Conservation (phyloP, 1,139 yeast genomes). For the Sugiyamaella japonica region DNA sequence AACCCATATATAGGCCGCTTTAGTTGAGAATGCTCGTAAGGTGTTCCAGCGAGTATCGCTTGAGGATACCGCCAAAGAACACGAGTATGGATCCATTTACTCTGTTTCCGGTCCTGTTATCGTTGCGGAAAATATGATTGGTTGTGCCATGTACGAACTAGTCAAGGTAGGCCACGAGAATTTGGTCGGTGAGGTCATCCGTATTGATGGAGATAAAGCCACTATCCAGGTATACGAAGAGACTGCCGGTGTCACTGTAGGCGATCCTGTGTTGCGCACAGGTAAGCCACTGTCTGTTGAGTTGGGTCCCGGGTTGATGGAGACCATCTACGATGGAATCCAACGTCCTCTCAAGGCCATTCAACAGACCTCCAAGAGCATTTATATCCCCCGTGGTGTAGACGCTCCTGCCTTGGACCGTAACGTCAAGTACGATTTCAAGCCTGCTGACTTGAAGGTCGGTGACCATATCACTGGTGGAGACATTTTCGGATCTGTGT, state of each 20-base stretch:
- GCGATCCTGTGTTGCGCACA: conserved; percentile 96
- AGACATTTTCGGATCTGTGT: conserved; percentile 91
- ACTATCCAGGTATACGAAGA: conserved; percentile 99
- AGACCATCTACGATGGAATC: conserved; percentile 97
- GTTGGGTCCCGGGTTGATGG: conserved; percentile 98
- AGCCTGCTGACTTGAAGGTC: conserved; percentile 72
- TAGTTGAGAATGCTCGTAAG: conserved; percentile 94
- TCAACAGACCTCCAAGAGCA: conserved; percentile 80
- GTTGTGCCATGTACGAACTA: conserved; percentile 98
- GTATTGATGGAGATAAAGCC: conserved; percentile 94
- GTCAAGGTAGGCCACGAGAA: conserved; percentile 95
- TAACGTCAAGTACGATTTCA: conserved; percentile 78
- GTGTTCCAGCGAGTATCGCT: conserved; percentile 83
- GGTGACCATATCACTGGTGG: conserved; percentile 99
- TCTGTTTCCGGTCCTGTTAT: conserved; percentile 98
- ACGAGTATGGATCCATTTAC: conserved; percentile 78
- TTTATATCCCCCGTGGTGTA: conserved; percentile 97
- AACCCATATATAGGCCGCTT: conserved; percentile 67
- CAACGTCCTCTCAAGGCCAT: conserved; percentile 97
- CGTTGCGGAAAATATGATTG: conserved; percentile 97
- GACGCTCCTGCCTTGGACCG: conserved; percentile 93
- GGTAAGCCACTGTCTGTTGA: conserved; percentile 98
- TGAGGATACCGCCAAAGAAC: conserved; percentile 68
- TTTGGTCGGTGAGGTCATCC: conserved; percentile 96
- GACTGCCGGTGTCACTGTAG: conserved; percentile 98